Evolutionary conservation across 2,329 filamentous ascomycete genomes (phyloP), one percentile per base, ranked within the genome.

Genomic region (Aspergillus tubingensis): DNA sequence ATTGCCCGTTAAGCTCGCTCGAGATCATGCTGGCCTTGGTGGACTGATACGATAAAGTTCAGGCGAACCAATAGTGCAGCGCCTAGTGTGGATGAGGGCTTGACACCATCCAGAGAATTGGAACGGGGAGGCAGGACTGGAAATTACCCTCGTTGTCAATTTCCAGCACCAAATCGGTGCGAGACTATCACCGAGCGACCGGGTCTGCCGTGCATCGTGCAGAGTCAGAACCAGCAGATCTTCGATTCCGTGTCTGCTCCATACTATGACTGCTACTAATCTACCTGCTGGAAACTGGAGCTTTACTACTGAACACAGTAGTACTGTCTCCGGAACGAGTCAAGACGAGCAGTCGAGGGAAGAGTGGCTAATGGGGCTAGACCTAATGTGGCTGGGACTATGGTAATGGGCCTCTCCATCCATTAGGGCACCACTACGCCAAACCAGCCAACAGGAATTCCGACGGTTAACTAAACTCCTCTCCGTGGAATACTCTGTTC

Each of bases 61-160:
- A 54, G 52, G 30, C 43, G 52, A 54, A 43, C 52, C 52, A 54
- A 54, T 54, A 54, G 52, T 54, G 39, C 52, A 17, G 52, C 39
- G 39, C 39, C 39, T 54, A 54, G 52, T 54, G 52, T 54, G 39
- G 38, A 30, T n/a, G 38, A 43, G 39, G 52, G 52, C 19, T 54
- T 47, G 11, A 47, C 30, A 3, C 25, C 23, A 44, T 43, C 25
- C 38, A 27, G 13, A 19, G 39, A 36, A 36, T 21, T 21, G 11
- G 52, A 32, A 27, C 8, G 6, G 38, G 52, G 17, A 30, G 32
- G 38, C 38, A 17, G 19, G 50, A 53, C 38, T 39, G 50, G 19
- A 43, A 30, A 44, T 44, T 54, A 54, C 52, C 19, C 38, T 48
- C 44, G 44, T 4, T 15, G 23, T 49, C 47, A 17, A 27, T 30